Conservation (phyloP, 2,329 filamentous ascomycete species). For the Thelonectria olida region DNA sequence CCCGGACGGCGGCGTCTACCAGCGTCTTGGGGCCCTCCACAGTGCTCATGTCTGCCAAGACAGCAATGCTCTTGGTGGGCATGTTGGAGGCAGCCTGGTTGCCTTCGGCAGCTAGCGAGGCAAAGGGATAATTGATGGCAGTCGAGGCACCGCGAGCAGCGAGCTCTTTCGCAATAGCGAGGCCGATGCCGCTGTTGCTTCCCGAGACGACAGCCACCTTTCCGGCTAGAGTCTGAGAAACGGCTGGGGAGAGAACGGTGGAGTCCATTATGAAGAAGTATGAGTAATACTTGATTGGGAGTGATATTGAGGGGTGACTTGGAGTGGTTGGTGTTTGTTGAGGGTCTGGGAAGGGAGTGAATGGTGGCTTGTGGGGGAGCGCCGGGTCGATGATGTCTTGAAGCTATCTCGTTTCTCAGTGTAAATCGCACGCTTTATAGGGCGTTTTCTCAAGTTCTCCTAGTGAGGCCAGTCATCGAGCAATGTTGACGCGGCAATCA, state of each 20-base stretch:
- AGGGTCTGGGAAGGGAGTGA: not conserved
- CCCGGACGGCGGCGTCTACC: conserved; percentile 45
- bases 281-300: not conserved
- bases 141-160: conserved; percentile 13
- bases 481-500: conserved; percentile 15
- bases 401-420: not conserved
- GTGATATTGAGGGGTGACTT: not conserved
- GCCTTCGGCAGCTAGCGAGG: conserved; percentile 42
- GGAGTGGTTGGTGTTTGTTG: not conserved
- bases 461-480: not conserved
- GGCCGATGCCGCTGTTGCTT: conserved; percentile 51
- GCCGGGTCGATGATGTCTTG: conserved; percentile 2
- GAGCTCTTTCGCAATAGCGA: conserved; percentile 52
- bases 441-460: not conserved
- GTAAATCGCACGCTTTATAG: conserved; percentile 18
- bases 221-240: conserved; percentile 21
- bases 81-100: conserved; percentile 35
- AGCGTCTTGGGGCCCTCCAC: conserved; percentile 47
- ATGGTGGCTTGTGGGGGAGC: not conserved
- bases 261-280: conserved; percentile 5
- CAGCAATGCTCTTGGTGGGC: conserved; percentile 44
- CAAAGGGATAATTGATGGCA: conserved; percentile 49
- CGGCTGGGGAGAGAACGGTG: conserved; percentile 12
- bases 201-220: conserved; percentile 31
- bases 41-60: conserved; percentile 54